Evolutionary conservation across 768 basidiomycete species (phyloP), one percentile per base, ranked within the genome.

Genomic region (Pisolithus microcarpus): DNA sequence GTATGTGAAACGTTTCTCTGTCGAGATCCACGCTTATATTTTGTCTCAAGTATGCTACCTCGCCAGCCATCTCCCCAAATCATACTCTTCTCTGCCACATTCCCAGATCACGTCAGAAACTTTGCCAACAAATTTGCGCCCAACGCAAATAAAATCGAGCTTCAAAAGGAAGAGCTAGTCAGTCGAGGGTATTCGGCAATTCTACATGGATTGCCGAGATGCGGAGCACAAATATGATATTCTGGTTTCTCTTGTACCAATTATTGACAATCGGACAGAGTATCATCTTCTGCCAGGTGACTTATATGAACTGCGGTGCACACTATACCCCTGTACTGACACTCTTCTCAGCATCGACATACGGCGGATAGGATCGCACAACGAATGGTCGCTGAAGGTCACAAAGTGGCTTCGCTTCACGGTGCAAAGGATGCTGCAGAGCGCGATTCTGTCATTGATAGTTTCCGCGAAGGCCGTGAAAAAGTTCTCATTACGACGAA

Each of bases 401-500:
- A 99, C 70, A 90, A 92, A 66, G 96, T 99, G 21, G 88, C 91
- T 5, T 94, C 95, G 1, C 75, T 98, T 34, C 96, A 98, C 61
- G 96, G 96, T 30, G 87, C 91, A 21, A 96, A 96, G 70, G 88
- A 94, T 59, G 85, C 88, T 15, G 55, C 75, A 1, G 91, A 96
- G 65, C 91, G 96, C 59, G 96, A 99, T 68, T 62, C 81, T 28
- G 83, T 94, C 54, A 94, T 99, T 60, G 94, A 98, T 65, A 83
- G 82, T 28, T 99, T 98, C 82, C 81, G 96, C 36, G 87, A 96
- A 61, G 96, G 96, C 49, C 87, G 85, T 58, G 92, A 92, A 65
- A 99, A 99, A 69, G 94, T 94, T 46, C 72, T 99, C 57, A 99
- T 99, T 65, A 98, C 96, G 48, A 99, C 96, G 37, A 99, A 99